Base-by-base conservation (phyloP, 805 yeast genomes). In the Nakazawaea ernobii region DNA sequence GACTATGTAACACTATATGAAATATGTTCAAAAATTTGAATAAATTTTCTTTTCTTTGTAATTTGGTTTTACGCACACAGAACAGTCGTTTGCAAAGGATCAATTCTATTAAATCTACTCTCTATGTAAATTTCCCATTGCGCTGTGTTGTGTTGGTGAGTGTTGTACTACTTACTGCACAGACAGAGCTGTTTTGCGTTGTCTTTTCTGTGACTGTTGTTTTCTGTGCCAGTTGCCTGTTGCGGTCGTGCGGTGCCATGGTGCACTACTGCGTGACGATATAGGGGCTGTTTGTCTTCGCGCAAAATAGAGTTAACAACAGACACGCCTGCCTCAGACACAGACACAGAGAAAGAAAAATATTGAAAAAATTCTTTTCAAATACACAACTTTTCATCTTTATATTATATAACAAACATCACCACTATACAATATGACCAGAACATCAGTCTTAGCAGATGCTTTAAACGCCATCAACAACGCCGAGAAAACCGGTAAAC, bases 401-500 rank as follows among this genome's bases (percentile, higher is more conserved):
- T 5, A 20, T 20, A 20, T 20, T 5, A 20, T 20, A 20, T 20
- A 20, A 20, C 30, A 26, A 36, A 8, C 30, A 26, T 17, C 30
- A 37, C 4, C 30, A 3, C 4, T 38, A 33, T 41, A 20, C 59
- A 79, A 69, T 70, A 90, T 91, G 97, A 88, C 97, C 74, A 91
- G 97, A 81, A 82, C 97, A 62, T 91, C 97, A 66, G 97, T 87
- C 75, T 86, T 91, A 74, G 97, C 96, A 71, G 97, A 91, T 80
- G 97, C 97, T 71, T 85, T 91, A 67, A 91, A 91, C 79, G 84
- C 96, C 67, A 91, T 91, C 77, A 89, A 90, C 94, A 91, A 91
- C 77, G 97, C 97, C 77, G 97, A 91, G 80, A 91, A 90, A 80
- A 84, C 96, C 77, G 97, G 97, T 77, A 91, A 91, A 83, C 87